Percentiles rank a stretch among this genome's conserved stretches.
phyloP scores from a whole-genome alignment of 2,329 filamentous ascomycete genomes.

The Sarocladiaceae sp. region DNA sequence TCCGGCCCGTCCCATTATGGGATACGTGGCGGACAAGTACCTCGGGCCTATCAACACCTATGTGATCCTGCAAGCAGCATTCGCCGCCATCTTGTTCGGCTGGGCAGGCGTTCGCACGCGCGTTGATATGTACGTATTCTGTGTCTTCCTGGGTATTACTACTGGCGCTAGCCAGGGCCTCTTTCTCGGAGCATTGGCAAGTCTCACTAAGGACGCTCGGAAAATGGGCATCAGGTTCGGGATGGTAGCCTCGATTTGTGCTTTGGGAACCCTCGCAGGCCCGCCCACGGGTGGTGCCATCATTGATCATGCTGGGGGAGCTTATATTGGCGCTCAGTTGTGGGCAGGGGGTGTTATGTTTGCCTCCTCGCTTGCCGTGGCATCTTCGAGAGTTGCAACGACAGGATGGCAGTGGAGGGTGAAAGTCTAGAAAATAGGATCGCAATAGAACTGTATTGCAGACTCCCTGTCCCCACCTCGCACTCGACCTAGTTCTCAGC shows the following conservation, averaged over 20 bases:
- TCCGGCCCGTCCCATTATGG: slow-evolving; percentile 45
- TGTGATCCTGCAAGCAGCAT: slow-evolving; percentile 37
- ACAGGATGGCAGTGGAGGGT: slow-evolving; percentile 28
- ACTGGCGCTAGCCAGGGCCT: slow-evolving; percentile 36
- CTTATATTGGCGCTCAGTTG: slow-evolving; percentile 37
- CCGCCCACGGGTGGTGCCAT: slow-evolving; percentile 39
- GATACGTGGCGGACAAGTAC: slow-evolving; percentile 43
- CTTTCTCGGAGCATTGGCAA: slow-evolving; percentile 34
- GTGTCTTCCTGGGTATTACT: slow-evolving; percentile 36
- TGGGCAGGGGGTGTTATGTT: slow-evolving; percentile 38
- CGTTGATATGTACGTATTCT: slow-evolving; percentile 36
- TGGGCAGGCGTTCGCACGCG: slow-evolving; percentile 47
- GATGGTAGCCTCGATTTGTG: slow-evolving; percentile 36
- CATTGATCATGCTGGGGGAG: slow-evolving; percentile 32
- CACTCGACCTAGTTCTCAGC: no score
- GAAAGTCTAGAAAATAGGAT: slow-evolving; percentile 24
- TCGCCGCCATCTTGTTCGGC: slow-evolving; percentile 42
- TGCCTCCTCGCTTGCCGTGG: slow-evolving; percentile 23
- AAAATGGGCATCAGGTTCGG: slow-evolving; percentile 41
- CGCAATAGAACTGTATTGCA: no score
- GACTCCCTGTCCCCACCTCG: no score
- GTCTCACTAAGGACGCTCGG: slow-evolving; percentile 33
- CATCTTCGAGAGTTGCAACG: slow-evolving; percentile 26
- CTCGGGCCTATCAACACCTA: slow-evolving; percentile 51
- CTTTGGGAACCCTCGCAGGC: slow-evolving; percentile 37